Percentiles rank a stretch among this genome's conserved stretches.
Evolutionary conservation across 106 monocot species (phyloP).

Genomic region (Iris macrosiphon): DNA sequence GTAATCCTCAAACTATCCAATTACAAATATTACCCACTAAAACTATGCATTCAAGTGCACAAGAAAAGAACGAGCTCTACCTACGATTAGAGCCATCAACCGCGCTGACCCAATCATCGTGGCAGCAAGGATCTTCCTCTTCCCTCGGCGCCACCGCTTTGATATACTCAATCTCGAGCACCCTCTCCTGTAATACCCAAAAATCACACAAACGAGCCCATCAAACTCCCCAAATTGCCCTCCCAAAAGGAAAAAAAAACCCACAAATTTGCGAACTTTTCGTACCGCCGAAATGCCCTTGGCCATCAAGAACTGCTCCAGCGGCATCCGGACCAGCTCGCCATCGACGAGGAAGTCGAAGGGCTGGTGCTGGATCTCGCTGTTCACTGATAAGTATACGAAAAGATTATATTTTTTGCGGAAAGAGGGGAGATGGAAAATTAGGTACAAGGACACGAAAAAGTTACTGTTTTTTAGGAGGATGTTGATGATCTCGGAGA

Average conservation of each 20-base stretch:
- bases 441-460: not conserved
- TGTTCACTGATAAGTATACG: too few species aligned
- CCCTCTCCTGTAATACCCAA: slow-evolving; percentile 50
- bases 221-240: too few species aligned
- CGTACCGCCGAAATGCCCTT: slow-evolving; percentile 86
- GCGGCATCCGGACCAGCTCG: slow-evolving; percentile 74
- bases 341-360: slow-evolving; percentile 90
- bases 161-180: slow-evolving; percentile 86
- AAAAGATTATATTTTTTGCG: too few species aligned
- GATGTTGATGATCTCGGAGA: slow-evolving; percentile 87
- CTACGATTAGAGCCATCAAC: slow-evolving; percentile 77
- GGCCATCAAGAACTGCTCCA: slow-evolving; percentile 67
- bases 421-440: too few species aligned
- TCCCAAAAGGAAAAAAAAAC: too few species aligned
- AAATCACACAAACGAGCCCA: not conserved
- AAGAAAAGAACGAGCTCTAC: slow-evolving; percentile 13
- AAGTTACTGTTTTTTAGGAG: slow-evolving; percentile 45
- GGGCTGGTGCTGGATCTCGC: slow-evolving; percentile 45
- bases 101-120: slow-evolving; percentile 97
- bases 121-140: slow-evolving; percentile 58
- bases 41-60: not conserved
- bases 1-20: too few species aligned
- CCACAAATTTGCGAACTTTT: too few species aligned
- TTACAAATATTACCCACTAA: too few species aligned
- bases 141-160: slow-evolving; percentile 61